Conservation (phyloP, 2,329 filamentous ascomycete genomes). For the Talaromyces funiculosus region DNA sequence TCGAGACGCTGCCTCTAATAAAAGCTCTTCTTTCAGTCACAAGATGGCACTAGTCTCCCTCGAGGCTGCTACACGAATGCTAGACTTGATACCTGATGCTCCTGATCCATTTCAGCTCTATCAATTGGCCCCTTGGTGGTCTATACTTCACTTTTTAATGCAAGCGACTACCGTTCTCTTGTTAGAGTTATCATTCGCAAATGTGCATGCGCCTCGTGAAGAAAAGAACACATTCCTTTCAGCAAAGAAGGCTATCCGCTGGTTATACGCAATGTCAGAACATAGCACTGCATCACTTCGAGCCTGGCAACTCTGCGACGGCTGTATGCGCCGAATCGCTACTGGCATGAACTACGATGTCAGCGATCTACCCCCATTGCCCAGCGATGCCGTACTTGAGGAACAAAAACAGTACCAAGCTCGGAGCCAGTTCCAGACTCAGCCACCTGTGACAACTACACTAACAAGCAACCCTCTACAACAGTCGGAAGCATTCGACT, state of each 20-base stretch:
- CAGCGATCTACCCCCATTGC: slow-evolving; percentile 27
- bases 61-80: slow-evolving; percentile 33
- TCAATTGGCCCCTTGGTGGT: slow-evolving; percentile 41
- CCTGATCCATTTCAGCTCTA: slow-evolving; percentile 38
- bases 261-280: slow-evolving; percentile 39
- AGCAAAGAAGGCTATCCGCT: slow-evolving; percentile 39
- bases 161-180: slow-evolving; percentile 41
- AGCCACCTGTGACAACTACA: not conserved
- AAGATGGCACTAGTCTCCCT: slow-evolving; percentile 36
- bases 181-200: slow-evolving; percentile 42
- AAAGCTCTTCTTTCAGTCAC: slow-evolving; percentile 32
- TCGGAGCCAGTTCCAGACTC: not conserved
- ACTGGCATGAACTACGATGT: slow-evolving; percentile 32
- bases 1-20: slow-evolving; percentile 30
- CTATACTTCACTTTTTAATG: slow-evolving; percentile 42
- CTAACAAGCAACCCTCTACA: not conserved
- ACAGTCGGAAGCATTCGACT: not conserved
- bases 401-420: not conserved
- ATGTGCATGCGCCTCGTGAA: slow-evolving; percentile 39
- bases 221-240: slow-evolving; percentile 31
- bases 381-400: slow-evolving; percentile 15
- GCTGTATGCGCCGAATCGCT: slow-evolving; percentile 30
- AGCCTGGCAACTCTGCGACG: slow-evolving; percentile 39
- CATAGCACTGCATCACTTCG: slow-evolving; percentile 35
- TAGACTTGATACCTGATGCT: slow-evolving; percentile 39